Percentiles rank a stretch among this genome's conserved stretches.
phyloP scores from a whole-genome alignment of 2,329 filamentous ascomycete genomes.

The Fusarium sacchari region DNA sequence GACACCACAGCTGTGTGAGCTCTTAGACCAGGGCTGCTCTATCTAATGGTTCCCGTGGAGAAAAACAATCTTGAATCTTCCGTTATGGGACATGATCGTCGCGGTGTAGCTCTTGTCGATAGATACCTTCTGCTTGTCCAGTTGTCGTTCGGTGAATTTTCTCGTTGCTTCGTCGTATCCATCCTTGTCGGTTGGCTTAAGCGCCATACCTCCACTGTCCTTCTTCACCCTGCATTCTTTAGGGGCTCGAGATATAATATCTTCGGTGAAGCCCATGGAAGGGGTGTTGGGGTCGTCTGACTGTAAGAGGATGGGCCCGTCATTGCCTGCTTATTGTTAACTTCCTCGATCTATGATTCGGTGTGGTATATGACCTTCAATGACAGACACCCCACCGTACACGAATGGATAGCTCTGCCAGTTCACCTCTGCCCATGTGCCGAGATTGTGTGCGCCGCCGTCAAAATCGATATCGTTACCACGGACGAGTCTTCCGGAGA shows the following conservation, averaged over 20 bases:
- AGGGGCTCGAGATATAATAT: conserved; percentile 24
- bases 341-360: background rate
- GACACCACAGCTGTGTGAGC: background rate
- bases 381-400: conserved; percentile 34
- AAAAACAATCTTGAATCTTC: conserved; percentile 23
- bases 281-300: conserved; percentile 21
- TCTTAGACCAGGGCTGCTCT: background rate
- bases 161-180: conserved; percentile 26
- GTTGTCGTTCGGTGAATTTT: conserved; percentile 6
- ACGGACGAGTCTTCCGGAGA: conserved; percentile 32
- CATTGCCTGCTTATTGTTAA: conserved; percentile 23
- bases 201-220: conserved; percentile 9
- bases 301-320: conserved; percentile 22
- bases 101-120: conserved; percentile 23
- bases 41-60: conserved; percentile 21
- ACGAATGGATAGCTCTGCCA: conserved; percentile 27
- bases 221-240: conserved; percentile 14
- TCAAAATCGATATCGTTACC: conserved; percentile 23
- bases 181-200: conserved; percentile 35
- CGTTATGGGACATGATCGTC: conserved; percentile 31
- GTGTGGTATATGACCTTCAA: conserved; percentile 16
- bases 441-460: conserved; percentile 26
- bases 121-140: conserved; percentile 16
- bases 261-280: conserved; percentile 13
- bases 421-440: conserved; percentile 34